Percentiles rank a stretch among this genome's conserved stretches.
Evolutionary conservation across 257 asterid genomes (phyloP).

Genomic region (Voacanga thouarsii): DNA sequence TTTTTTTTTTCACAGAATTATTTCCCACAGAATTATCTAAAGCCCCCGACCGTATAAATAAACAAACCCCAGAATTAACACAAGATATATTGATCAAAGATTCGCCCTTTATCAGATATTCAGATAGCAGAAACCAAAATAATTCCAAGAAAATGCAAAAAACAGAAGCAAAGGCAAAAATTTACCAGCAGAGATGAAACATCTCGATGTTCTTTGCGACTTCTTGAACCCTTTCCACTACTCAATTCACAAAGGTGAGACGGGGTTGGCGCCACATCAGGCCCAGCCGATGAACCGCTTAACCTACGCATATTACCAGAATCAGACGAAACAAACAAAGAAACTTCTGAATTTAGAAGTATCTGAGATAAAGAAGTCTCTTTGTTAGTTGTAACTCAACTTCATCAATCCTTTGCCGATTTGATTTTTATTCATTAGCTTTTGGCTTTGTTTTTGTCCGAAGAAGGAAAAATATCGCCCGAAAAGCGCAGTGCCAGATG

Average conservation of each 20-base stretch:
- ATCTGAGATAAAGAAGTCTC: not conserved
- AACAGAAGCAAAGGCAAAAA: not conserved
- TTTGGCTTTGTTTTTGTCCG: not conserved
- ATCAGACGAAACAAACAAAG: slow-evolving; percentile 12
- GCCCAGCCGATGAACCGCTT: slow-evolving; percentile 1
- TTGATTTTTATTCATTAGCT: not conserved
- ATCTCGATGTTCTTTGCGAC: slow-evolving; percentile 15
- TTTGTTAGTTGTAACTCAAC: not conserved
- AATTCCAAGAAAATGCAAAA: not conserved
- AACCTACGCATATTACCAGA: slow-evolving; percentile 10
- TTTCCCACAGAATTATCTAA: not conserved
- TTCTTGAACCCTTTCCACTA: slow-evolving; percentile 17
- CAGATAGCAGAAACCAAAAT: not conserved
- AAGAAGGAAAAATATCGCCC: not conserved
- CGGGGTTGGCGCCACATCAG: slow-evolving; percentile 10
- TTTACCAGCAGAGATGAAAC: slow-evolving; percentile 38
- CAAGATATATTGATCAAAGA: not conserved
- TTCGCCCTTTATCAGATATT: not conserved
- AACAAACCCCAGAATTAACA: not conserved
- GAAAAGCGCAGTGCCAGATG: slow-evolving; percentile 29
- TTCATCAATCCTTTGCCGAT: not conserved
- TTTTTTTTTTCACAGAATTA: not conserved
- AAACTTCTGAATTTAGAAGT: not conserved
- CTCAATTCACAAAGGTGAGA: slow-evolving; percentile 6
- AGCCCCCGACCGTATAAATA: not conserved